Evolutionary conservation across 2,329 filamentous ascomycete genomes (phyloP).

Genomic region (Aspergillus vadensis): DNA sequence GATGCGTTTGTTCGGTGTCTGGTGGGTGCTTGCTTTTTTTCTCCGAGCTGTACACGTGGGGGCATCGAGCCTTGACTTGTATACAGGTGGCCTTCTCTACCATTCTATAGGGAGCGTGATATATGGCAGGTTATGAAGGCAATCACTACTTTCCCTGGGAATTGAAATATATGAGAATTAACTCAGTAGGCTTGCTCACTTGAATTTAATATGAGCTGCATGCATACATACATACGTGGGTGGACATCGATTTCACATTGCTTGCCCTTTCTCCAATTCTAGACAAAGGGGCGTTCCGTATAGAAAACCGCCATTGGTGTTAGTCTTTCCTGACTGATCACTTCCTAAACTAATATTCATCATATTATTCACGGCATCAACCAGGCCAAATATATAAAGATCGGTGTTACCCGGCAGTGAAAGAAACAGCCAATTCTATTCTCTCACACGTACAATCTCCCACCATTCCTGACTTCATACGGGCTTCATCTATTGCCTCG

Average conservation of each 20-base stretch:
- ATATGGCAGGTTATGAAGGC: neutral
- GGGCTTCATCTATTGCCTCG: neutral
- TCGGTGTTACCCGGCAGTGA: neutral
- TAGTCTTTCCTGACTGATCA: neutral
- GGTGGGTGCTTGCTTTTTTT: constrained; percentile 3
- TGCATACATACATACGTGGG: neutral
- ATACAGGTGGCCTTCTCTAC: constrained; percentile 2
- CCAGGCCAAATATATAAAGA: neutral
- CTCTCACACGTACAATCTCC: neutral
- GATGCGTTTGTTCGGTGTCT: neutral
- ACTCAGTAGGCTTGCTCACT: neutral
- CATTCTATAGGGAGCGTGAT: neutral
- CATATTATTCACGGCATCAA: neutral
- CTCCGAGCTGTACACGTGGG: neutral
- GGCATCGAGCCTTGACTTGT: neutral
- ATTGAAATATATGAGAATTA: neutral
- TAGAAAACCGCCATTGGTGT: neutral
- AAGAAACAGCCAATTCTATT: neutral
- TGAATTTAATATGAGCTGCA: too few species aligned
- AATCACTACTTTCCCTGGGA: neutral
- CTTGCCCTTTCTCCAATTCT: neutral
- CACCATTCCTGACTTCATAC: neutral
- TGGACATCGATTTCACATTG: neutral
- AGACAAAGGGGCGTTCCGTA: neutral
- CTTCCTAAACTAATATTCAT: constrained; percentile 4